Conservation (phyloP, 202 grass and related monocot genomes). For the Panicum hallii region DNA sequence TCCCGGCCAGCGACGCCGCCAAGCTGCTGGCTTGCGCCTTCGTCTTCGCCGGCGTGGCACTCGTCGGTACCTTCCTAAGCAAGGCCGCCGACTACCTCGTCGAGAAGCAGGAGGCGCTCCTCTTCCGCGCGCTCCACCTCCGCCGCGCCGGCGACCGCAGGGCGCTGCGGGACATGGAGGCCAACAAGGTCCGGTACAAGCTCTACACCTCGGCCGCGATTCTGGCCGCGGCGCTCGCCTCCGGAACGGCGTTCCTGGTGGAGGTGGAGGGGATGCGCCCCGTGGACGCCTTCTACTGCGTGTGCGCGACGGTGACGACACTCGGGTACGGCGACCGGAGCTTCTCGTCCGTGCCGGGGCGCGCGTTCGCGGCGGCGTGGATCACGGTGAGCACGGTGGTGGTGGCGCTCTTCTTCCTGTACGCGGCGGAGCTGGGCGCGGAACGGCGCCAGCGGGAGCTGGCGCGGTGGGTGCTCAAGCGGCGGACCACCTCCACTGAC, state of each 20-base stretch:
- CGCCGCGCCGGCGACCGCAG: background rate
- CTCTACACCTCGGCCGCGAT: constrained; percentile 49
- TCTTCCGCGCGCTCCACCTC: constrained; percentile 56
- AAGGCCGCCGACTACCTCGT: constrained; percentile 81
- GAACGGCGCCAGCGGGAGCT: constrained; percentile 62
- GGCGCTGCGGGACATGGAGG: constrained; percentile 51
- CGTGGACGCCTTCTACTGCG: constrained; percentile 76
- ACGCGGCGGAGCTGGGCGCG: constrained; percentile 57
- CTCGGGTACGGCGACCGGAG: constrained; percentile 76
- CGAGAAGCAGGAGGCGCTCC: constrained; percentile 81
- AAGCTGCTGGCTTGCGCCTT: constrained; percentile 81
- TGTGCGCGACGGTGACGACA: constrained; percentile 74
- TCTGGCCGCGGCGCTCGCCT: constrained; percentile 31
- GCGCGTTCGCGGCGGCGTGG: constrained; percentile 70
- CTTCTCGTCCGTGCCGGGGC: constrained; percentile 57
- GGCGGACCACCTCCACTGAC: constrained; percentile 61
- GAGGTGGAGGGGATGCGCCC: constrained; percentile 58
- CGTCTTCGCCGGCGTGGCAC: constrained; percentile 57
- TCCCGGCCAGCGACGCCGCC: constrained; percentile 55
- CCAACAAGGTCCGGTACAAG: constrained; percentile 73
- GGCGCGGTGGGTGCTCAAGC: constrained; percentile 66
- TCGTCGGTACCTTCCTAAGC: constrained; percentile 65
- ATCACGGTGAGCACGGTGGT: constrained; percentile 61
- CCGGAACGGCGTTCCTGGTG: constrained; percentile 57
- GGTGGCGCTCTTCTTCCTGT: constrained; percentile 82